Evolutionary conservation across 106 monocot species (phyloP).

Genomic region (Gastrodia elata): DNA sequence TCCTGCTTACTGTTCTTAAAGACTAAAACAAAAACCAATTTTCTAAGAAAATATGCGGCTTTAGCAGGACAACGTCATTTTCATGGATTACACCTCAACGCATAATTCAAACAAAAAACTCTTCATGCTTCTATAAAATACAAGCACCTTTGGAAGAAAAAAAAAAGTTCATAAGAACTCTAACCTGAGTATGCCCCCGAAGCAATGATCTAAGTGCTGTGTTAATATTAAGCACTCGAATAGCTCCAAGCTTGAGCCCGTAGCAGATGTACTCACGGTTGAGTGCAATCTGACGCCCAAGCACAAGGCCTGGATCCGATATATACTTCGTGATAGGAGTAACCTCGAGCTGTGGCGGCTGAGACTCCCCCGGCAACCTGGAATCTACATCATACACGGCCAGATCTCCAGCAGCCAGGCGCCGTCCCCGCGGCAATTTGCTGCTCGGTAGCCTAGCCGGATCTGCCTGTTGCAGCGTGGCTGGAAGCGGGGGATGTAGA

Average conservation of each 20-base stretch:
- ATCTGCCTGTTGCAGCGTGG: constrained; percentile 31
- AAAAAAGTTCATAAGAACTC: background rate
- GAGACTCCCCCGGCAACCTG: constrained; percentile 45
- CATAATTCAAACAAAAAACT: background rate
- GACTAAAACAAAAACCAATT: background rate
- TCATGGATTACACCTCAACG: background rate
- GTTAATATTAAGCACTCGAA: constrained; percentile 89
- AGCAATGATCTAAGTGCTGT: constrained; percentile 79
- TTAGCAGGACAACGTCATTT: background rate
- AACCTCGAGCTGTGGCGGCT: constrained; percentile 93
- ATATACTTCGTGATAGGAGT: constrained; percentile 93
- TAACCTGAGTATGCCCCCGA: constrained; percentile 84
- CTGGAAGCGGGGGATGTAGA: constrained; percentile 37
- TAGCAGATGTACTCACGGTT: constrained; percentile 87
- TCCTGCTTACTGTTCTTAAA: background rate
- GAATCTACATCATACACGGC: constrained; percentile 78
- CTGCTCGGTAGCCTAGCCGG: constrained; percentile 51
- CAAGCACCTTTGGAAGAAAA: background rate
- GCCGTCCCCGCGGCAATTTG: constrained; percentile 72
- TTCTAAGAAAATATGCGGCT: background rate
- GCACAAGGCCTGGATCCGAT: constrained; percentile 84
- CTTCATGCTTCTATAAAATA: background rate
- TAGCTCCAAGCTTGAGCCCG: constrained; percentile 71
- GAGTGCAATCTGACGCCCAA: constrained; percentile 97
- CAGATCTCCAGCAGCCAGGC: constrained; percentile 38